Evolutionary conservation across 768 basidiomycete genomes (phyloP).

Genomic region (Xerocomellus dryophilus): DNA sequence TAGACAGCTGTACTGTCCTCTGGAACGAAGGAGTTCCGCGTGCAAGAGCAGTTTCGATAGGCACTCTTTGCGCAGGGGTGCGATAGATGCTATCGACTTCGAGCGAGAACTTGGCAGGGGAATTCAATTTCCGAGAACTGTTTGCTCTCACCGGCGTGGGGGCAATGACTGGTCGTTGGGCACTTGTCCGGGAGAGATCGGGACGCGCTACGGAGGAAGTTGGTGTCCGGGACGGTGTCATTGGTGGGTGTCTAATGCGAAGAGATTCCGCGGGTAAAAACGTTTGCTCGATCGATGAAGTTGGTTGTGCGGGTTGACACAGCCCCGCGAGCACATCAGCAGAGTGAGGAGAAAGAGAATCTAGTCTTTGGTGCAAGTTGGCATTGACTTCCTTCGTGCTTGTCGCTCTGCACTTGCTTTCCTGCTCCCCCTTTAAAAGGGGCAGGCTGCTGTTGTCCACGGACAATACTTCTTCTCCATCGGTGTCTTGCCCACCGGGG

Average conservation of each 20-base stretch:
- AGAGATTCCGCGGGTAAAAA: constrained; percentile 3
- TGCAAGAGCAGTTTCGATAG: constrained; percentile 49
- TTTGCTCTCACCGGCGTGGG: constrained; percentile 29
- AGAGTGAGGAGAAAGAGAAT: constrained; percentile 62
- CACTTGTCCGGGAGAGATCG: constrained; percentile 16
- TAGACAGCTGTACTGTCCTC: constrained; percentile 40
- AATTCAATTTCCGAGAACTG: constrained; percentile 11
- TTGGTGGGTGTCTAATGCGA: constrained; percentile 19
- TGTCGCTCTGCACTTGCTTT: constrained; percentile 37
- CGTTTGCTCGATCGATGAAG: constrained; percentile 16
- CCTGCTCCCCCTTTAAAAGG: constrained; percentile 1
- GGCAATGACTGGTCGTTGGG: constrained; percentile 29
- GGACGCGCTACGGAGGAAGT: constrained; percentile 10
- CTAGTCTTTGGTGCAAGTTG: constrained; percentile 41
- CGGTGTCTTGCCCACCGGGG: not conserved
- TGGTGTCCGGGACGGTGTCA: constrained; percentile 20
- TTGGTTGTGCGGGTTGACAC: constrained; percentile 25
- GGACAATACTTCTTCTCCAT: not conserved
- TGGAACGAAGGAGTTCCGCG: constrained; percentile 50
- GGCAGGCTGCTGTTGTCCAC: not conserved
- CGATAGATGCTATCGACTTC: constrained; percentile 39
- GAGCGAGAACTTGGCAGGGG: constrained; percentile 36
- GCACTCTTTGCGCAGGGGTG: constrained; percentile 66
- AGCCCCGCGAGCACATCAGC: constrained; percentile 40
- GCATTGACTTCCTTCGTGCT: not conserved